Conservation (phyloP, 1,139 yeast genomes). For the Magnusiomyces ingens region DNA sequence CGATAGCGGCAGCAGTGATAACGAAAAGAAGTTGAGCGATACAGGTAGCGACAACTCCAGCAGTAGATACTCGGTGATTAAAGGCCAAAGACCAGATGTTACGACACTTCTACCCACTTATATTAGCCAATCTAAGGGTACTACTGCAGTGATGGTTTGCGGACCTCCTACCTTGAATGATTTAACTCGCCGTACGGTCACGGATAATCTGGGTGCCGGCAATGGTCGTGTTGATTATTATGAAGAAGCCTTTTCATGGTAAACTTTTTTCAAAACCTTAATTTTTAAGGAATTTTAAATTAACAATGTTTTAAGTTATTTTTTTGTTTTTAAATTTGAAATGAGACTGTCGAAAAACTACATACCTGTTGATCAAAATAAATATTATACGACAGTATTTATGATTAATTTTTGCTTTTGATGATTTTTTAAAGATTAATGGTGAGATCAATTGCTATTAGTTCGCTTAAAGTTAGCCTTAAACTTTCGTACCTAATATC, state of each 20-base stretch:
- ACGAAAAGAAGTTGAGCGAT: conserved; percentile 5
- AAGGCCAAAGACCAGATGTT: conserved; percentile 42
- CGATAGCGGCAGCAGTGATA: conserved; percentile 16
- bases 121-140: conserved; percentile 31
- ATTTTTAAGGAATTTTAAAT: too few relatives aligned
- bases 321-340: too few relatives aligned
- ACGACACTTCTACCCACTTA: conserved; percentile 34
- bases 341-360: too few relatives aligned
- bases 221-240: conserved; percentile 35
- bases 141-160: conserved; percentile 37
- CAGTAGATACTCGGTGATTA: conserved; percentile 1
- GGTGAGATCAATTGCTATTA: too few relatives aligned
- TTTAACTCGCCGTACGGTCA: conserved; percentile 33
- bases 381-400: too few relatives aligned
- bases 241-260: conserved; percentile 42
- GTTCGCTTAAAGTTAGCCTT: too few relatives aligned
- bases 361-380: too few relatives aligned
- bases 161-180: conserved; percentile 41
- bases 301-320: too few relatives aligned
- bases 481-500: too few relatives aligned
- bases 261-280: conserved; percentile 1
- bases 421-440: too few relatives aligned
- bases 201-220: conserved; percentile 23
- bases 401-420: too few relatives aligned
- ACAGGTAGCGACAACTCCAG: background rate